Conservation (phyloP, 2,329 filamentous ascomycete species). For the Fusarium virguliforme region DNA sequence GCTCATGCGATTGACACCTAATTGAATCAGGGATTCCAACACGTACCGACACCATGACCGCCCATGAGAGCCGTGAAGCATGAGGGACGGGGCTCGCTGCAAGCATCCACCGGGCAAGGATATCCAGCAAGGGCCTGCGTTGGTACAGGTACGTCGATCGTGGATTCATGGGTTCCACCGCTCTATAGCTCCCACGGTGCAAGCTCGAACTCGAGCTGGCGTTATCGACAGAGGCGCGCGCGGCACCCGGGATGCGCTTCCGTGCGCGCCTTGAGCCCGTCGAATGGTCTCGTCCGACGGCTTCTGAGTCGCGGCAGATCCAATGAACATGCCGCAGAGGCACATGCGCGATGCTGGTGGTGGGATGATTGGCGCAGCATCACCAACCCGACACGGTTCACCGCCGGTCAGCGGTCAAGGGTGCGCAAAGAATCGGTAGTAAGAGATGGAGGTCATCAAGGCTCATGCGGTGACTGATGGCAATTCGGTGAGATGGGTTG, state of each 20-base stretch:
- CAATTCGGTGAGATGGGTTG: slow-evolving; percentile 27
- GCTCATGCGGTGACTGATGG: slow-evolving; percentile 26
- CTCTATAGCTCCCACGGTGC: slow-evolving; percentile 27
- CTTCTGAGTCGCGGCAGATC: slow-evolving; percentile 25
- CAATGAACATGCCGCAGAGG: slow-evolving; percentile 37
- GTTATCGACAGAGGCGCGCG: slow-evolving; percentile 28
- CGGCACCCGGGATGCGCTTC: slow-evolving; percentile 34
- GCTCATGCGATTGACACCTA: slow-evolving; percentile 27
- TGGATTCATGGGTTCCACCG: slow-evolving; percentile 43
- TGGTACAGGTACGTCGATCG: slow-evolving; percentile 31
- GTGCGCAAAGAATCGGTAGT: slow-evolving; percentile 22
- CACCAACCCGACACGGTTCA: slow-evolving; percentile 38
- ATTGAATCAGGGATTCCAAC: slow-evolving; percentile 17
- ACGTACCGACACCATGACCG: slow-evolving; percentile 11
- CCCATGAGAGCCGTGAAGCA: slow-evolving; percentile 23
- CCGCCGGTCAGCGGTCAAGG: slow-evolving; percentile 46
- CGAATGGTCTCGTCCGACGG: slow-evolving; percentile 30
- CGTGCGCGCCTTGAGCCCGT: slow-evolving; percentile 23
- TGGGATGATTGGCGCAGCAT: slow-evolving; percentile 45
- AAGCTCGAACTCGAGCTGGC: slow-evolving; percentile 24
- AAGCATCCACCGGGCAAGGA: slow-evolving; percentile 16
- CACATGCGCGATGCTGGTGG: slow-evolving; percentile 37
- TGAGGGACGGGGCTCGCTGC: slow-evolving; percentile 26
- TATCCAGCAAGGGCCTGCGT: slow-evolving; percentile 20
- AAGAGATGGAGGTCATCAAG: slow-evolving; percentile 5